phyloP scores from a whole-genome alignment of 805 yeast species.

The Pichia nakasei region DNA sequence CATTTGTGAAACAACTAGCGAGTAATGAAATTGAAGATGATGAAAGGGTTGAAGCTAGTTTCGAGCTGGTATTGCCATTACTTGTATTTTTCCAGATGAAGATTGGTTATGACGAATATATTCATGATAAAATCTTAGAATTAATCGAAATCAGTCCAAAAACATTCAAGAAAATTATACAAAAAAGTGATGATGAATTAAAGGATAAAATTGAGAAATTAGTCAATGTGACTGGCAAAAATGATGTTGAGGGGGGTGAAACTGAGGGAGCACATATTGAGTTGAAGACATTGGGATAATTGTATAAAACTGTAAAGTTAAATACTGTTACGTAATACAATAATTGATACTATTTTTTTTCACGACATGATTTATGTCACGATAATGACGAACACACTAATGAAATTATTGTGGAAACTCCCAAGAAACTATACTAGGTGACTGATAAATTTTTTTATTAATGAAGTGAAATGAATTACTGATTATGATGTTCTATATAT shows the following conservation, averaged over 20 bases:
- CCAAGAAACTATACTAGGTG: too few relatives aligned
- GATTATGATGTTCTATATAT: too few relatives aligned
- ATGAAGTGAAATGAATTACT: too few relatives aligned
- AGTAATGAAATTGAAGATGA: slow-evolving; percentile 2
- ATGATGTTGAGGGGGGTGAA: neutral
- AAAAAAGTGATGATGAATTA: slow-evolving; percentile 31
- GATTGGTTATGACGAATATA: slow-evolving; percentile 27
- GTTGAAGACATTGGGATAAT: slow-evolving; percentile 39
- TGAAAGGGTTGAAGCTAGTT: slow-evolving; percentile 13
- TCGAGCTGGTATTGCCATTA: slow-evolving; percentile 25
- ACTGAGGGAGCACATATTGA: slow-evolving; percentile 34
- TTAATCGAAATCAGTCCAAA: slow-evolving; percentile 37
- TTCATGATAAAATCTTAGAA: slow-evolving; percentile 39
- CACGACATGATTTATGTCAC: too few relatives aligned
- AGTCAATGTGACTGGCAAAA: slow-evolving; percentile 32
- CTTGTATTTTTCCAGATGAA: slow-evolving; percentile 25
- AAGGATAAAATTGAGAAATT: slow-evolving; percentile 34
- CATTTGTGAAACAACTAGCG: slow-evolving; percentile 33
- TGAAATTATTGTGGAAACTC: too few relatives aligned
- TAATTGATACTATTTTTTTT: too few relatives aligned
- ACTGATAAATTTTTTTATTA: too few relatives aligned
- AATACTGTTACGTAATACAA: too few relatives aligned
- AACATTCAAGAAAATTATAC: slow-evolving; percentile 41
- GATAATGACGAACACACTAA: too few relatives aligned
- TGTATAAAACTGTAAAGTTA: neutral